phyloP scores from a whole-genome alignment of 176 grass and related monocot species.

The Triticum timopheevii region DNA sequence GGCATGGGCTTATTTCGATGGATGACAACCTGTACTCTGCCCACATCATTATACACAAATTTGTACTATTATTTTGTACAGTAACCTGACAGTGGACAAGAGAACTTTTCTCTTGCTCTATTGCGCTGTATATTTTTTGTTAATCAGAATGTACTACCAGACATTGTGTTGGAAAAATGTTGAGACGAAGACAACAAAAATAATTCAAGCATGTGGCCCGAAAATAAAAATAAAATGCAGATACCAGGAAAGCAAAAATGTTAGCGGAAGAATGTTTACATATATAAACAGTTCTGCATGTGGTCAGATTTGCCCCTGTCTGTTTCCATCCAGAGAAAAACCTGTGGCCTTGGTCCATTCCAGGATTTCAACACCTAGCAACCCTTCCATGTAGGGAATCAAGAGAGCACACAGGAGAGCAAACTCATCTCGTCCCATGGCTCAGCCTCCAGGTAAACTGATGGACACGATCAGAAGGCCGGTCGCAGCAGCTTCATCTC shows the following conservation, averaged over 20 bases:
- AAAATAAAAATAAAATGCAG: background rate
- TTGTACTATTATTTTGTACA: conserved; percentile 51
- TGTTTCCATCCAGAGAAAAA: conserved; percentile 30
- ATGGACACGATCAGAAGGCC: conserved; percentile 34
- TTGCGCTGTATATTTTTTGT: conserved; percentile 6
- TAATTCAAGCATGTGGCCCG: background rate
- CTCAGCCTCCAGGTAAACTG: conserved; percentile 19
- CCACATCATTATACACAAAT: conserved; percentile 31
- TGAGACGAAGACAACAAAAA: background rate
- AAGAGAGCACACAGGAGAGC: background rate
- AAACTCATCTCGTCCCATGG: background rate
- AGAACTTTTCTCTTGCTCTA: conserved; percentile 13
- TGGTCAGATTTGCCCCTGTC: background rate
- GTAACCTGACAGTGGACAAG: conserved; percentile 27
- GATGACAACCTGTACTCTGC: conserved; percentile 3
- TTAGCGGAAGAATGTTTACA: too few relatives aligned
- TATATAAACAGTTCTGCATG: background rate
- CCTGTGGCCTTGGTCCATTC: conserved; percentile 20
- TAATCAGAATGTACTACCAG: background rate
- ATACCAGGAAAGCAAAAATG: too few relatives aligned
- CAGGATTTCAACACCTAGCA: background rate
- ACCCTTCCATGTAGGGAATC: background rate
- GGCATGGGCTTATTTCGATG: conserved; percentile 10
- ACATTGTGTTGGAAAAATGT: background rate
- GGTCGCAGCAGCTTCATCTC: conserved; percentile 32